Conservation (phyloP, 768 basidiomycete species). For the Udeniomyces megalosporus region DNA sequence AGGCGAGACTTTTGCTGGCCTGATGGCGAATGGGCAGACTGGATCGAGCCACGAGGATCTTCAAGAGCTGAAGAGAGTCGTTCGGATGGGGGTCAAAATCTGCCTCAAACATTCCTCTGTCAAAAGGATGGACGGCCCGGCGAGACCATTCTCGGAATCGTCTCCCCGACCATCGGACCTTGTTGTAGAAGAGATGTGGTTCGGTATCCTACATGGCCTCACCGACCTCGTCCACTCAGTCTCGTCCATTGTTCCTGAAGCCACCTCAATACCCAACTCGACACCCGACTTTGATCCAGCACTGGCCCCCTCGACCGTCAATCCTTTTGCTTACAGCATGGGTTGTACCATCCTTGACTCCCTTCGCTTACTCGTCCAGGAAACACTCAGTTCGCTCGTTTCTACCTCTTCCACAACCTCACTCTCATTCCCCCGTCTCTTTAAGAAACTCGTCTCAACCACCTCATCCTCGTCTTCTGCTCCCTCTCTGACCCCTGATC, state of each 20-base stretch:
- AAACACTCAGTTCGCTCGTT: conserved; percentile 66
- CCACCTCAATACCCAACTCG: too few species aligned
- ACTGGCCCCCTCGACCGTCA: neutral
- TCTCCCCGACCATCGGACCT: conserved; percentile 16
- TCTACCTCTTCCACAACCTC: conserved; percentile 62
- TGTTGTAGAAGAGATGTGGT: conserved; percentile 74
- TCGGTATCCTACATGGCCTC: conserved; percentile 63
- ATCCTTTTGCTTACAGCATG: neutral
- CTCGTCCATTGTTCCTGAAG: conserved; percentile 33
- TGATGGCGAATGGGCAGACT: neutral
- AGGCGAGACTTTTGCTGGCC: neutral
- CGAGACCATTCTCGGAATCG: neutral
- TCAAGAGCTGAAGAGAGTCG: conserved; percentile 43
- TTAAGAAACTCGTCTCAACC: conserved; percentile 76
- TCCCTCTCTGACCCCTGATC: conserved; percentile 33
- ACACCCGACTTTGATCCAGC: neutral
- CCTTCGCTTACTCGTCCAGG: conserved; percentile 61
- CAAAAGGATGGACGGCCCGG: neutral
- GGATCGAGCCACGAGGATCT: conserved; percentile 27
- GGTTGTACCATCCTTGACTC: conserved; percentile 31
- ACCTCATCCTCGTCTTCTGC: conserved; percentile 38
- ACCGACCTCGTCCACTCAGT: conserved; percentile 61
- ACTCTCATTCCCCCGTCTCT: conserved; percentile 78
- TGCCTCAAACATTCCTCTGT: conserved; percentile 44
- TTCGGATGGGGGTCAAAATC: conserved; percentile 45